A percentile compares a stretch with the other conserved stretches of the same genome.
phyloP scores from a whole-genome alignment of 2,329 filamentous ascomycete species.

The Trichoderma cornu-damae region DNA sequence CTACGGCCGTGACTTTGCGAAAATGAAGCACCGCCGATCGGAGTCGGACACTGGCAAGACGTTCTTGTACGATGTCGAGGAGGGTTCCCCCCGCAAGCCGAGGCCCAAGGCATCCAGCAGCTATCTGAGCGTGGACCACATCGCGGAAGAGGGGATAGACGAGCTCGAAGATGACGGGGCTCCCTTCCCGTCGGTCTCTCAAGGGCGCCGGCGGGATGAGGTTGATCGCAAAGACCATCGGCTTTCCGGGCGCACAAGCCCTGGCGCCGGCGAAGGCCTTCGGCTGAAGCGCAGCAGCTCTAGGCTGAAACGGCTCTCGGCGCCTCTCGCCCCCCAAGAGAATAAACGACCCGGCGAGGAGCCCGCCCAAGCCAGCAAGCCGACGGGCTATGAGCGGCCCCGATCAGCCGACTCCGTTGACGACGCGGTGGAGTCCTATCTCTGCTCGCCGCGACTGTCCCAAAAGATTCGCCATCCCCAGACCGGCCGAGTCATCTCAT shows the following conservation, averaged over 20 bases:
- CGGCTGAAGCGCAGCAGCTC: slow-evolving; percentile 53
- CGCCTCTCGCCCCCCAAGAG: slow-evolving; percentile 38
- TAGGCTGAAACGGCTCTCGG: slow-evolving; percentile 54
- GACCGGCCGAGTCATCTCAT: slow-evolving; percentile 83
- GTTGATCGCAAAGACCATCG: slow-evolving; percentile 42
- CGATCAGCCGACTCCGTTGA: slow-evolving; percentile 82
- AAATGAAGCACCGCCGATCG: slow-evolving; percentile 21
- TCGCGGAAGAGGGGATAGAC: slow-evolving; percentile 25
- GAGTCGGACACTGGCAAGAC: slow-evolving; percentile 17
- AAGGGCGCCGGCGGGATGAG: slow-evolving; percentile 50
- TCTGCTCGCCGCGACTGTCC: slow-evolving; percentile 76
- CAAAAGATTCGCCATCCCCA: slow-evolving; percentile 84
- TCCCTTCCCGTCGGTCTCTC: slow-evolving; percentile 63
- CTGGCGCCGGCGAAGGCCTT: slow-evolving; percentile 42
- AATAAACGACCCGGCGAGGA: slow-evolving; percentile 28
- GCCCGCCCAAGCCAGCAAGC: slow-evolving; percentile 24
- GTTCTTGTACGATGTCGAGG: slow-evolving; percentile 18
- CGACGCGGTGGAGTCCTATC: slow-evolving; percentile 77
- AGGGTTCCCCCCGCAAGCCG: slow-evolving; percentile 22
- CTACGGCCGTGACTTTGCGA: slow-evolving; percentile 21
- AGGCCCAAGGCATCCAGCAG: slow-evolving; percentile 23
- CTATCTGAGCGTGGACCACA: slow-evolving; percentile 31
- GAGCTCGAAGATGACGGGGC: slow-evolving; percentile 55
- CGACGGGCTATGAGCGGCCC: slow-evolving; percentile 64
- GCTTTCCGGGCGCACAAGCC: slow-evolving; percentile 45